These are phyloP conservation scores for Neltuma alba DNA, from an alignment of 306 rosid genomes.

Conservation along the genomic window DNA sequence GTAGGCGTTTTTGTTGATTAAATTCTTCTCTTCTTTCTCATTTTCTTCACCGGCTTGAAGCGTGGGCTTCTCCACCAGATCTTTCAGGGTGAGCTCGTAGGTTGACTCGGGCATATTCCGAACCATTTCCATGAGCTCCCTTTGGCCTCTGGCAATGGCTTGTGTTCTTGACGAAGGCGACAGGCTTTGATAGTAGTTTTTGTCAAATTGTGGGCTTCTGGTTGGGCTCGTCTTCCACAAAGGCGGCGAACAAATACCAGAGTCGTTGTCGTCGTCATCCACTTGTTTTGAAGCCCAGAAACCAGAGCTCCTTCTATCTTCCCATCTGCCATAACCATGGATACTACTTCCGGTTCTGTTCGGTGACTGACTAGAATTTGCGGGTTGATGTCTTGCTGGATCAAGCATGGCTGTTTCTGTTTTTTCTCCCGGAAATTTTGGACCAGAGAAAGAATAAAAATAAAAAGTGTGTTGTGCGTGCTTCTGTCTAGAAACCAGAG, in stretches of 20 bases:
- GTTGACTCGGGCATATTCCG: constrained; percentile 78
- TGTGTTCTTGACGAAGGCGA: constrained; percentile 68
- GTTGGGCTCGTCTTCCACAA: constrained; percentile 46
- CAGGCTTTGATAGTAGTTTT: constrained; percentile 46
- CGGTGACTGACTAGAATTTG: constrained; percentile 43
- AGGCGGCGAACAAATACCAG: constrained; percentile 68
- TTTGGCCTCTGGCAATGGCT: constrained; percentile 84
- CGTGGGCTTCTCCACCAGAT: constrained; percentile 66
- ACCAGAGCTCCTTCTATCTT: constrained; percentile 30
- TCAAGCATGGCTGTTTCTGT: constrained; percentile 44
- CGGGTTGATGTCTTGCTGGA: constrained; percentile 39
- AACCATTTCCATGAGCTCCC: constrained; percentile 93
- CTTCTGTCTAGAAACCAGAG: constrained; percentile 33
- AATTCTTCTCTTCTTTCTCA: constrained; percentile 16
- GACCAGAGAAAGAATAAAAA: not conserved
- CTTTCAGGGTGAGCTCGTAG: constrained; percentile 83
- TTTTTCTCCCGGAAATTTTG: not conserved
- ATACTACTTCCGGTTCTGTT: not conserved
- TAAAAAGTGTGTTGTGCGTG: not conserved
- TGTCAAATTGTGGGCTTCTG: constrained; percentile 37
- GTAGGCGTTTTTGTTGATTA: constrained; percentile 20
- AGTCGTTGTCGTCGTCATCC: not conserved
- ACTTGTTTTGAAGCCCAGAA: constrained; percentile 31
- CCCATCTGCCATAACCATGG: constrained; percentile 30
- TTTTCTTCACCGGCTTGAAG: constrained; percentile 27